Evolutionary conservation across 2,329 filamentous ascomycete genomes (phyloP).

Genomic region (Stemphylium vesicarium): DNA sequence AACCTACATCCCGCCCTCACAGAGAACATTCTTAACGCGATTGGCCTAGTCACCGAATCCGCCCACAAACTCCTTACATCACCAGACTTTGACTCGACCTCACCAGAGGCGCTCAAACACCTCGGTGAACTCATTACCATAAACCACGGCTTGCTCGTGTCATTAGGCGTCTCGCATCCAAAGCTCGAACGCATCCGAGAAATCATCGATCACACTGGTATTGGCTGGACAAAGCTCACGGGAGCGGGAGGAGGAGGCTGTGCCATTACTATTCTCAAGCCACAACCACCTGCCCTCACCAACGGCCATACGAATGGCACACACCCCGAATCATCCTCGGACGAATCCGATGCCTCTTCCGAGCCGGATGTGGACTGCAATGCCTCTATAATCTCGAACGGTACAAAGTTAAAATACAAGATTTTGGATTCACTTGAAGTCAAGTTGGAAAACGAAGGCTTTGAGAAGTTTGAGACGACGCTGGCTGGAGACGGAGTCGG

Average conservation of each 20-base stretch:
- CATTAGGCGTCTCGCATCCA: constrained; percentile 92
- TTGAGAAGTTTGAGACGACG: constrained; percentile 84
- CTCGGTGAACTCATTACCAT: constrained; percentile 89
- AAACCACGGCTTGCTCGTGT: constrained; percentile 91
- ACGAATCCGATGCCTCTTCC: constrained; percentile 34
- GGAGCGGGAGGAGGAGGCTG: constrained; percentile 95
- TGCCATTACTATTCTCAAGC: constrained; percentile 87
- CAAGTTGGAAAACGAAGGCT: constrained; percentile 67
- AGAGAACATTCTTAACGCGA: constrained; percentile 80
- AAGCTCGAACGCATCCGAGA: constrained; percentile 90
- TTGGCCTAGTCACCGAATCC: constrained; percentile 73
- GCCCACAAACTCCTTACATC: constrained; percentile 62
- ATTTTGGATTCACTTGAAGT: constrained; percentile 66
- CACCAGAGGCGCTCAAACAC: constrained; percentile 69
- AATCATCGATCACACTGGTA: constrained; percentile 78
- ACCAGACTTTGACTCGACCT: constrained; percentile 71
- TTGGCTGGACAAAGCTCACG: constrained; percentile 97
- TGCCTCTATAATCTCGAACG: constrained; percentile 40
- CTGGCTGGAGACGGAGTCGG: constrained; percentile 93
- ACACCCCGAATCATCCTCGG: constrained; percentile 27
- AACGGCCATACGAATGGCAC: constrained; percentile 51
- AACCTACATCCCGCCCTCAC: constrained; percentile 77
- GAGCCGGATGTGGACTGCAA: constrained; percentile 34
- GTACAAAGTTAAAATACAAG: constrained; percentile 44
- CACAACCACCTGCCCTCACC: constrained; percentile 56